A percentile compares a stretch with the other conserved stretches of the same genome.
phyloP scores from a whole-genome alignment of 202 grass and related monocot species.

The Saccharum hybrid region DNA sequence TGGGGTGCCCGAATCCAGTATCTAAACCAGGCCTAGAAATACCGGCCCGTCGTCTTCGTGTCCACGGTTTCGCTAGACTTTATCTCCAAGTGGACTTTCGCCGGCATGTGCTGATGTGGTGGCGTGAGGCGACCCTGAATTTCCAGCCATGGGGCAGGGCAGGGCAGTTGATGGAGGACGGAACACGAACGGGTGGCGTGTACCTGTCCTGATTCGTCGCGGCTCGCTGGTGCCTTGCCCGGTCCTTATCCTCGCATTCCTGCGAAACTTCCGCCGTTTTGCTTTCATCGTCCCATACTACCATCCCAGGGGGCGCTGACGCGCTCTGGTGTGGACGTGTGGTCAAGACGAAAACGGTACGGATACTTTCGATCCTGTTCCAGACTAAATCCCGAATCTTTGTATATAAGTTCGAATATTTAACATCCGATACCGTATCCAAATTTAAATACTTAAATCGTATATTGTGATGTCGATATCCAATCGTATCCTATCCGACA shows the following conservation, averaged over 20 bases:
- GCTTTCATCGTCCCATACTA: not conserved
- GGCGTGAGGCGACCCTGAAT: not conserved
- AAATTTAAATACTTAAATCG: no score
- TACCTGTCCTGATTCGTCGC: not conserved
- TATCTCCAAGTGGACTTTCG: slow-evolving; percentile 4
- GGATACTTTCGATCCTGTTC: no score
- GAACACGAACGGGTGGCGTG: not conserved
- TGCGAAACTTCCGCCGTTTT: not conserved
- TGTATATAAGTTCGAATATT: no score
- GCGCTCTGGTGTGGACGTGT: no score
- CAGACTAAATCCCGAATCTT: no score
- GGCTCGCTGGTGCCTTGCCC: not conserved
- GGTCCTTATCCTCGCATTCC: not conserved
- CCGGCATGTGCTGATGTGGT: not conserved
- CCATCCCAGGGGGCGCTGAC: no score
- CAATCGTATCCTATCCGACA: no score
- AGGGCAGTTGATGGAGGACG: not conserved
- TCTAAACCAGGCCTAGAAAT: not conserved
- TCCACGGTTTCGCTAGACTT: not conserved
- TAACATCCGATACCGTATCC: no score
- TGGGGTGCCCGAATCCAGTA: no score
- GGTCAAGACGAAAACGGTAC: no score
- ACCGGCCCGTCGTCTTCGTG: not conserved
- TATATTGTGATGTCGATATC: no score
- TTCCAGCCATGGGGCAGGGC: not conserved